Base-by-base conservation (phyloP, 495 filamentous ascomycete species). In the Penicillium flavigenum region DNA sequence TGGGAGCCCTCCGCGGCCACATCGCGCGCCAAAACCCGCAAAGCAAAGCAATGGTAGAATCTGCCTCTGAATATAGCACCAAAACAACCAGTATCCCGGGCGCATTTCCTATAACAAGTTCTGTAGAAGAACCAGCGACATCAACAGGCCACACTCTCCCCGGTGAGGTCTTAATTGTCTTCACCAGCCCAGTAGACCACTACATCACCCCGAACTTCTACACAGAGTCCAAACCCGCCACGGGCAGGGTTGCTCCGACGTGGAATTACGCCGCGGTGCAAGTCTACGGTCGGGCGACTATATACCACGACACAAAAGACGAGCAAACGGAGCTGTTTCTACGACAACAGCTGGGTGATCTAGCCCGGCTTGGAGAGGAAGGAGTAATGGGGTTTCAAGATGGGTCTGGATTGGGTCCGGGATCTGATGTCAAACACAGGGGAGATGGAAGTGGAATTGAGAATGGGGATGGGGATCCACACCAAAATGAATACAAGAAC, bases 131-230 rank as follows among this genome's bases (percentile, higher is more conserved):
- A 34, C 41, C 24, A 36, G 22, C 31, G 43, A 54, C 17, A 32
- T 19, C 45, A 8, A 19, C 47, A 12, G 34, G 31, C 14, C 20
- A 46, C 22, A 29, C 43, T 36, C 65, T 76, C 5, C 54, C 61
- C 1, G 70, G 63, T 1, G 72, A 75, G 34, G 68, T 75, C 3
- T 49, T 82, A 32, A 66, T 86, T 3, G 70, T 85, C 14, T 86
- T 86, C 69, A 84, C 72, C 17, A 71, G 72, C 2, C 66, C 76
- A 0, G 58, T 69, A 1, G 73, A 84, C 32, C 77, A 81, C 64
- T 86, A 86, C 59, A 76, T 86, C 36, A 82, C 82, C 11, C 83
- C 83, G 8, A 79, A 84, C 43, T 85, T 83, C 68, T 86, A 84
- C 66, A 73, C 67, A 11, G 76, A 81, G 58, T 82, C 82, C 8